These are phyloP conservation scores for Lachancea meyersii DNA, from an alignment of 805 yeast species.

Conservation along the genomic window DNA sequence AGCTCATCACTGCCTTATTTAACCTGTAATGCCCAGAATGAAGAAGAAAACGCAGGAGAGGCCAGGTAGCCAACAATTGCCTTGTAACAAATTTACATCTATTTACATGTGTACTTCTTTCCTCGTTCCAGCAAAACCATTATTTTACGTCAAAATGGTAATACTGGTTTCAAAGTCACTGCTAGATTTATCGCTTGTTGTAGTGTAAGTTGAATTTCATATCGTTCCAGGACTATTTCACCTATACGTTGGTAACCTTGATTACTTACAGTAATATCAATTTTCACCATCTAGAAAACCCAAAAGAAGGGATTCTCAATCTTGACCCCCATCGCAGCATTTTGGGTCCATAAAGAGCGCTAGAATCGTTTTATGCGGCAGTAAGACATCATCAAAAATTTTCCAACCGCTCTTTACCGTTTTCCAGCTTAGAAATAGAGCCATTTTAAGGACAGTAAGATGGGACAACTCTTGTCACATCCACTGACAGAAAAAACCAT, in stretches of 20 bases:
- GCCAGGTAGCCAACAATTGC: no score
- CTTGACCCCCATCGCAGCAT: neutral
- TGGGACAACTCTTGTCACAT: conserved; percentile 74
- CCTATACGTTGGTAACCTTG: neutral
- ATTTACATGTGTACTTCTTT: no score
- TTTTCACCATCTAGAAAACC: neutral
- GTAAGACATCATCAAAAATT: neutral
- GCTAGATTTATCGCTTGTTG: no score
- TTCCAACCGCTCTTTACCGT: neutral
- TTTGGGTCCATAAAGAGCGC: neutral
- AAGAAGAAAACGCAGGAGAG: no score
- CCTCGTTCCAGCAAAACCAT: no score
- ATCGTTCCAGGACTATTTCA: neutral
- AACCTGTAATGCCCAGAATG: no score
- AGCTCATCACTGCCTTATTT: neutral
- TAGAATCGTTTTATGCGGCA: neutral
- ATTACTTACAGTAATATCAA: neutral
- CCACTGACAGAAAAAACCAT: conserved; percentile 65
- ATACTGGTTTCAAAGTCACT: no score
- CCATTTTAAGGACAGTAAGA: conserved; percentile 18
- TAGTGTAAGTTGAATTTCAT: no score
- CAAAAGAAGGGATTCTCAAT: neutral
- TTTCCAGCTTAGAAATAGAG: neutral
- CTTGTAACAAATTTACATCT: no score
- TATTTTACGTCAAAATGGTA: no score